Percentiles rank a stretch among this genome's conserved stretches.
Conservation (phyloP, 306 rosid species). For the Vigna radiata region DNA sequence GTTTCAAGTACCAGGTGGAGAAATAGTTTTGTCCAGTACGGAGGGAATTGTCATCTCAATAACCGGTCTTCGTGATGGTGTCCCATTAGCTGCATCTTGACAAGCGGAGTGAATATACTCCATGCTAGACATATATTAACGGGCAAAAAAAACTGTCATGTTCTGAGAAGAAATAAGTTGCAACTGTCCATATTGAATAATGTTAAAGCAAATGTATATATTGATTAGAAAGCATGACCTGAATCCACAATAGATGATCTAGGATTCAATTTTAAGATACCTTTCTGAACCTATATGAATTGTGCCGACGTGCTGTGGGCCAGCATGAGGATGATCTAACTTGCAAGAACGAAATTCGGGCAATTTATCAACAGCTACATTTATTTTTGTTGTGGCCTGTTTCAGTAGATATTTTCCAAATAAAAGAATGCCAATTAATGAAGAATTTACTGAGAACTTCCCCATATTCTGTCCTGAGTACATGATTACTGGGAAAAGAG, state of each 20-base stretch:
- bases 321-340: slow-evolving; percentile 59
- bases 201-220: slow-evolving; percentile 9
- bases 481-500: not conserved
- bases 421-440: slow-evolving; percentile 28
- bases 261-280: slow-evolving; percentile 45
- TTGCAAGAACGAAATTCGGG: slow-evolving; percentile 84
- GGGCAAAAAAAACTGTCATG: slow-evolving; percentile 31
- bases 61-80: slow-evolving; percentile 80
- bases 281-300: slow-evolving; percentile 96
- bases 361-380: slow-evolving; percentile 81
- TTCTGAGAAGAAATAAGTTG: slow-evolving; percentile 32
- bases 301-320: slow-evolving; percentile 89
- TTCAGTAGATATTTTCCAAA: slow-evolving; percentile 52
- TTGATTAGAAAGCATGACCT: slow-evolving; percentile 27
- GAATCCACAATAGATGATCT: slow-evolving; percentile 16
- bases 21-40: slow-evolving; percentile 77
- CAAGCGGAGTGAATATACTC: slow-evolving; percentile 84
- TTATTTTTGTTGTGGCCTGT: slow-evolving; percentile 94
- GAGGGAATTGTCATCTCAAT: slow-evolving; percentile 98
- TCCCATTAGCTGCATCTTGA: slow-evolving; percentile 82
- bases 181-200: slow-evolving; percentile 19
- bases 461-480: slow-evolving; percentile 16
- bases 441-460: not conserved
- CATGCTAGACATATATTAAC: slow-evolving; percentile 61
- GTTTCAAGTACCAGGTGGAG: slow-evolving; percentile 82